Percentiles rank a stretch among this genome's conserved stretches.
phyloP scores from a whole-genome alignment of 768 basidiomycete species.

The Pleurotus eryngii region DNA sequence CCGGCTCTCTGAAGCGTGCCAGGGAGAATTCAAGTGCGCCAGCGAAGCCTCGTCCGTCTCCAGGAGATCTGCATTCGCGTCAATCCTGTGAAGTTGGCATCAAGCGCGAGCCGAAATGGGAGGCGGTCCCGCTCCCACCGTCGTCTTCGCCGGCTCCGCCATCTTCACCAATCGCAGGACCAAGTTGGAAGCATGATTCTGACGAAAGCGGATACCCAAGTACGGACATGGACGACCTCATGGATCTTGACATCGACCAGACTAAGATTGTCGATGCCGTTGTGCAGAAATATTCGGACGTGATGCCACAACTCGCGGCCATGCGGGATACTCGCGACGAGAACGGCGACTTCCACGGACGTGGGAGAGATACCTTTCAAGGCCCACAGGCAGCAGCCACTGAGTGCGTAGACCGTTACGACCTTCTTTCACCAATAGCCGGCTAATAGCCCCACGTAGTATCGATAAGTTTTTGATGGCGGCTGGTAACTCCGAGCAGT shows the following conservation, averaged over 20 bases:
- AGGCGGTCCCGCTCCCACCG: conserved; percentile 5
- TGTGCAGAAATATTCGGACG: conserved; percentile 15
- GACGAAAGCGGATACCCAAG: conserved; percentile 11
- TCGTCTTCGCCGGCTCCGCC: conserved; percentile 20
- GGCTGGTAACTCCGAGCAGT: conserved; percentile 55
- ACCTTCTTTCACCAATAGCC: too few species aligned
- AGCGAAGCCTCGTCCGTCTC: neutral
- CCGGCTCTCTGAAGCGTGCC: neutral
- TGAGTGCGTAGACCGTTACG: conserved; percentile 42
- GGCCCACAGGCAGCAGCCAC: conserved; percentile 46
- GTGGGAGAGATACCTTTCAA: conserved; percentile 39
- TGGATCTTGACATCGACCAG: conserved; percentile 14
- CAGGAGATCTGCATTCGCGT: neutral
- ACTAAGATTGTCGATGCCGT: conserved; percentile 20
- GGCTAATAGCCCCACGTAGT: too few species aligned
- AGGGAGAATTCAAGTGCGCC: neutral
- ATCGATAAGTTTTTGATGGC: conserved; percentile 51
- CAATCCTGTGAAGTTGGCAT: neutral
- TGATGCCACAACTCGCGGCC: conserved; percentile 20
- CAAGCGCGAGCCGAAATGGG: neutral
- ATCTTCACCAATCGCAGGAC: conserved; percentile 5
- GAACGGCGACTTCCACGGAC: conserved; percentile 45
- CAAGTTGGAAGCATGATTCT: conserved; percentile 10
- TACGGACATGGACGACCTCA: neutral
- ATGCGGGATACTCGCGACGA: conserved; percentile 32